Evolutionary conservation across 2,329 filamentous ascomycete species (phyloP).

Genomic region (Aspergillus puulaauensis): DNA sequence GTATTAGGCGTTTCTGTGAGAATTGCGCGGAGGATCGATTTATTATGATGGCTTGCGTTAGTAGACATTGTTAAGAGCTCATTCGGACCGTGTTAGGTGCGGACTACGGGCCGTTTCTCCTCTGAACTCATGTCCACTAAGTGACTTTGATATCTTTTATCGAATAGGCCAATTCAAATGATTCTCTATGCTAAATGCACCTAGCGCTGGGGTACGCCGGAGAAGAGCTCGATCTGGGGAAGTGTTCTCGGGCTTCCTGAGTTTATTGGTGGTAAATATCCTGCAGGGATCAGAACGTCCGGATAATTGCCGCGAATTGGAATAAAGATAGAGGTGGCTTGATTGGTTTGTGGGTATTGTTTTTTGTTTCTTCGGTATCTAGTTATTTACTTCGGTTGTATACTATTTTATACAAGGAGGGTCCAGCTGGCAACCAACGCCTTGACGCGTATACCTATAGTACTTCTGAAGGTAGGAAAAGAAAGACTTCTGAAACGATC

Average conservation of each 20-base stretch:
- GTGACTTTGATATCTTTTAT: no score
- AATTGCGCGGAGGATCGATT: no score
- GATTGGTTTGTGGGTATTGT: neutral
- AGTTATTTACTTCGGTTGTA: no score
- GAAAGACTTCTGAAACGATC: no score
- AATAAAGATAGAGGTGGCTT: neutral
- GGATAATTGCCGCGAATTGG: neutral
- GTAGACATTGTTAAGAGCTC: no score
- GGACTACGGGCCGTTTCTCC: slow-evolving; percentile 4
- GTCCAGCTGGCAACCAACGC: no score
- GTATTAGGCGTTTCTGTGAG: no score
- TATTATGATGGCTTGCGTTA: no score
- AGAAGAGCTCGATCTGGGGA: neutral
- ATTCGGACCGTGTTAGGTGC: neutral
- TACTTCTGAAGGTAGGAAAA: no score
- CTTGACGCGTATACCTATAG: no score
- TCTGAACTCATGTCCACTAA: neutral
- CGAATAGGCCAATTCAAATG: neutral
- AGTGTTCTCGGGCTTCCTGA: neutral
- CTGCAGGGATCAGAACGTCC: neutral
- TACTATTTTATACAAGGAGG: no score
- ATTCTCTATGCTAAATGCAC: neutral
- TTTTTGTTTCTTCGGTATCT: neutral
- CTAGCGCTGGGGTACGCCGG: neutral
- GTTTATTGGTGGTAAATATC: slow-evolving; percentile 9